Base-by-base conservation (phyloP, 1,139 yeast genomes). In the Candida smagusa region DNA sequence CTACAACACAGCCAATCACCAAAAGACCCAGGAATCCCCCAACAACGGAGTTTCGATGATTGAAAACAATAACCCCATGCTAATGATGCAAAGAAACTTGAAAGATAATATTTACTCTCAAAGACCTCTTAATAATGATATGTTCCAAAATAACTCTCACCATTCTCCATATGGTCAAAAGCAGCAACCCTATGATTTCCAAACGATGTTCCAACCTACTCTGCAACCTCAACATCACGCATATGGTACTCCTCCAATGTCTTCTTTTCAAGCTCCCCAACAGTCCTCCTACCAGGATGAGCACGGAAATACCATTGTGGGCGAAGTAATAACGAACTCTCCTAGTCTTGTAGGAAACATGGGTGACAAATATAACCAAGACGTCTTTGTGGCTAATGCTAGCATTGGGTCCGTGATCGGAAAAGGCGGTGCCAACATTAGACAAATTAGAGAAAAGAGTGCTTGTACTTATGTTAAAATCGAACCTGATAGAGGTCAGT, bases 331-430 rank as follows among this genome's bases (percentile, higher is more conserved):
- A 37, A 66, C 72, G 3, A 56, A 59, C 31, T 63, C 66, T 24
- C 74, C 76, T 6, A 63, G 61, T 6, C 70, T 58, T 35, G 53
- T 59, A 2, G 70, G 69, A 7, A 49, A 57, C 21, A 48, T 45
- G 22, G 59, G 64, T 11, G 82, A 79, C 42, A 76, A 74, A 49
- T 67, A 70, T 45, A 74, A 75, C 42, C 89, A 85, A 58, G 90
- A 84, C 44, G 67, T 87, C 3, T 81, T 65, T 48, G 88, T 88
- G 32, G 90, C 95, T 28, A 84, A 84, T 53, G 75, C 77, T 33
- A 82, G 73, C 58, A 90, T 87, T 34, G 96, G 96, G 0, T 79
- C 87, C 28, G 84, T 88, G 13, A 88, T 88, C 47, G 96, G 96
- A 6, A 85, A 82, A 60, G 88, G 88, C 28, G 96, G 96, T 21